phyloP scores from a whole-genome alignment of 495 filamentous ascomycete species.

The Podospora comata region DNA sequence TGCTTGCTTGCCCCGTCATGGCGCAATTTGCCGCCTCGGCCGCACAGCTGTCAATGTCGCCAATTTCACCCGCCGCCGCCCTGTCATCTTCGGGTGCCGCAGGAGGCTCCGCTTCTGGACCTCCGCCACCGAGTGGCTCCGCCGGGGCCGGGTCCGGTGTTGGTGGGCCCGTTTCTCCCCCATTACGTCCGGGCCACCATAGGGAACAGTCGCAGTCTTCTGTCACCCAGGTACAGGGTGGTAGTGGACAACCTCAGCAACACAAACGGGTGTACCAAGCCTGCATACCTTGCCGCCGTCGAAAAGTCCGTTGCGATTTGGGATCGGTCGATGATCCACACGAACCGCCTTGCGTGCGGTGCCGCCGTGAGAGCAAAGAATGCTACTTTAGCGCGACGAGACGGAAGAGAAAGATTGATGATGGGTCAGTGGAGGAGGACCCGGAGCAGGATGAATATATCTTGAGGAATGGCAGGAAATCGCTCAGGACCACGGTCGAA shows the following conservation, averaged over 20 bases:
- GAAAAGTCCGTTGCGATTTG: constrained; percentile 91
- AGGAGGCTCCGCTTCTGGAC: constrained; percentile 23
- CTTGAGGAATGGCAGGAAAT: constrained; percentile 54
- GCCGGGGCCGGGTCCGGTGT: constrained; percentile 15
- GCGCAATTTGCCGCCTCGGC: constrained; percentile 31
- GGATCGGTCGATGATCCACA: constrained; percentile 93
- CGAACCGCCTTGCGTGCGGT: constrained; percentile 90
- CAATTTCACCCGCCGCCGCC: constrained; percentile 29
- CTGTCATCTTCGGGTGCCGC: constrained; percentile 23
- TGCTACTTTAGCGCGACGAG: constrained; percentile 97
- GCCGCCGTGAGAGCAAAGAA: constrained; percentile 86
- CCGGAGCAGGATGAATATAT: constrained; percentile 54
- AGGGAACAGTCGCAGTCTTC: constrained; percentile 13
- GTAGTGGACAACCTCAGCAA: constrained; percentile 30
- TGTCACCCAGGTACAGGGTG: constrained; percentile 4
- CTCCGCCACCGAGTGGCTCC: constrained; percentile 19
- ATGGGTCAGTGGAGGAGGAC: constrained; percentile 51
- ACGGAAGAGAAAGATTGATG: constrained; percentile 81
- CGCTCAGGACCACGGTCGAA: constrained; percentile 40
- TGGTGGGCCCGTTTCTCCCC: constrained; percentile 8
- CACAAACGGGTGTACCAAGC: constrained; percentile 79
- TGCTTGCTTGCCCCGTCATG: constrained; percentile 23
- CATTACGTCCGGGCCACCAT: constrained; percentile 14
- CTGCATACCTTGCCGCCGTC: constrained; percentile 85
- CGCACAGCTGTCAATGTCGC: constrained; percentile 29